Base-by-base conservation (phyloP, 257 asterid genomes). In the Agastache rugosa region DNA sequence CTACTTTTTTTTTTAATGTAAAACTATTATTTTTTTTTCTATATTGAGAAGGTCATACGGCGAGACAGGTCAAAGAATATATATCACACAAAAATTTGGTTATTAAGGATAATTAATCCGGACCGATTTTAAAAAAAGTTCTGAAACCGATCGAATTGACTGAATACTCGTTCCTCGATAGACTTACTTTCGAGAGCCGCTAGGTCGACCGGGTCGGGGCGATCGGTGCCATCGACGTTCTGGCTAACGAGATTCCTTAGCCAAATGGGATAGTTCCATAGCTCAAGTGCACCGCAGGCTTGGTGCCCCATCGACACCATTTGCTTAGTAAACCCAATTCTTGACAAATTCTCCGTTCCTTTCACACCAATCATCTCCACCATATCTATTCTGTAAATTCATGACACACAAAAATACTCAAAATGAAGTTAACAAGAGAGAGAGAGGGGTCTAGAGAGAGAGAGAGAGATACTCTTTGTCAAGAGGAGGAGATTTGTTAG, bases 241-340 rank as follows among this genome's bases (percentile, higher is more conserved):
- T 90, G 92, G 5, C 77, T 39, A 29, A 82, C 15, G 15, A 88
- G 78, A 42, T 82, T 75, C 67, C 96, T 82, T 8, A 88, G 69
- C 87, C 89, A 90, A 47, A 55, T 1, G 2, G 96, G 96, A 78
- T 90, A 88, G 9, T 86, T 90, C 88, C 86, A 86, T 0, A 88
- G 96, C 71, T 85, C 86, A 10, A 90, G 89, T 2, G 93, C 91
- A 48, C 90, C 96, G 51, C 90, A 77, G 0, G 96, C 77, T 77
- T 90, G 96, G 69, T 88, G 96, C 2, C 93, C 93, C 93, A 90
- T 88, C 1, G 96, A 88, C 42, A 88, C 96, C 83, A 90, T 86
- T 58, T 77, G 90, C 67, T 47, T 77, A 6, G 84, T 65, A 8
- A 90, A 85, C 11, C 96, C 93, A 8, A 90, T 85, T 68, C 27